phyloP scores from a whole-genome alignment of 768 basidiomycete genomes.

The Boletus huronensis region DNA sequence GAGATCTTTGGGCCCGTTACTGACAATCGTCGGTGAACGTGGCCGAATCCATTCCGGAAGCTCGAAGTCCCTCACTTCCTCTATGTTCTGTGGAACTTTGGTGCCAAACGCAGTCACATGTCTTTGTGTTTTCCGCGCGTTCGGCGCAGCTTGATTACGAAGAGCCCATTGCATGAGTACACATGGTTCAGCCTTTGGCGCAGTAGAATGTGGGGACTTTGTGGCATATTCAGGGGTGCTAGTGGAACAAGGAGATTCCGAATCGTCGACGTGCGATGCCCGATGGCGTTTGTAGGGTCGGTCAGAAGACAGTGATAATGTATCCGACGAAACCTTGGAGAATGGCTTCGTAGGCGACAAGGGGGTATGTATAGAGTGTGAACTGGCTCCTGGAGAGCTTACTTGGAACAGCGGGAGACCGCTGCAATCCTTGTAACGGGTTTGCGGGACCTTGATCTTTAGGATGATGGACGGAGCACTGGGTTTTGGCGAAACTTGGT shows the following conservation, averaged over 20 bases:
- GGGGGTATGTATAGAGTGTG: constrained; percentile 10
- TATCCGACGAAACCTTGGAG: constrained; percentile 31
- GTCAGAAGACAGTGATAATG: constrained; percentile 27
- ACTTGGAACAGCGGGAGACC: constrained; percentile 5
- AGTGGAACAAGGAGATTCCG: constrained; percentile 25
- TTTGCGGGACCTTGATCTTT: constrained; percentile 35
- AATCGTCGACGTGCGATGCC: constrained; percentile 14
- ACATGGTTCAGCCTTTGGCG: constrained; percentile 30
- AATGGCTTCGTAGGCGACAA: constrained; percentile 25
- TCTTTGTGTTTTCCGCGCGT: constrained; percentile 48
- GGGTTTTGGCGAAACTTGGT: constrained; percentile 16
- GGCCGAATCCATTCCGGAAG: constrained; percentile 51
- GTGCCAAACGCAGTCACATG: constrained; percentile 59
- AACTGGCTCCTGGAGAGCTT: constrained; percentile 18
- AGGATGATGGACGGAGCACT: constrained; percentile 28
- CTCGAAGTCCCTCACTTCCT: constrained; percentile 50
- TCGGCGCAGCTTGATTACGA: constrained; percentile 43
- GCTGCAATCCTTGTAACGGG: constrained; percentile 17
- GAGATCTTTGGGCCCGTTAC: constrained; percentile 6
- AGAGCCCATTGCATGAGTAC: constrained; percentile 48
- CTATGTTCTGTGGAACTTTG: constrained; percentile 48
- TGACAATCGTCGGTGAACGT: constrained; percentile 15
- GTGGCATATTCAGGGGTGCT: constrained; percentile 17
- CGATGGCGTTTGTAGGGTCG: constrained; percentile 31
- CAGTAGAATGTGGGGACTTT: constrained; percentile 7